These are phyloP conservation scores for Stagonosporopsis chrysanthemi DNA, from an alignment of 2,329 filamentous ascomycete species.

Conservation along the genomic window DNA sequence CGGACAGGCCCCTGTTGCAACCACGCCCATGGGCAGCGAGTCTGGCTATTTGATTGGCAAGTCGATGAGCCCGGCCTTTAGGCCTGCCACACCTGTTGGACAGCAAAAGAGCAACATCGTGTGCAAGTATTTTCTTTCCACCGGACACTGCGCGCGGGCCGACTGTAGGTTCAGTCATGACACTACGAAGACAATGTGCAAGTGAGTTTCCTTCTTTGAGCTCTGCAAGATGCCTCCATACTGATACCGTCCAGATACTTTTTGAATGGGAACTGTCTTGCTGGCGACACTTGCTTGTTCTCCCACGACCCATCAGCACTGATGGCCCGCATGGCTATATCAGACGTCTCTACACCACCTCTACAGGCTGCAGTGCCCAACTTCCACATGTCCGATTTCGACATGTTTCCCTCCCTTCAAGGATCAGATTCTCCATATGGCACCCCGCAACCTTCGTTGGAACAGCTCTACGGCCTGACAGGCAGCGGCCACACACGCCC, in stretches of 20 bases:
- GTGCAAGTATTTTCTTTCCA: constrained; percentile 96
- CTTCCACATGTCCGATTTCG: constrained; percentile 83
- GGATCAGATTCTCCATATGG: constrained; percentile 54
- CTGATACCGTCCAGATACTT: constrained; percentile 73
- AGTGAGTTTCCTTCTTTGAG: constrained; percentile 67
- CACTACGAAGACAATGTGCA: constrained; percentile 94
- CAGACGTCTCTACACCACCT: constrained; percentile 72
- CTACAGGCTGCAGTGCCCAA: constrained; percentile 67
- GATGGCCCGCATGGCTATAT: constrained; percentile 79
- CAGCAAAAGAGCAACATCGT: constrained; percentile 86
- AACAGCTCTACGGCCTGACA: constrained; percentile 51
- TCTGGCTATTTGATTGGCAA: constrained; percentile 84
- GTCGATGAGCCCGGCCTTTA: constrained; percentile 75
- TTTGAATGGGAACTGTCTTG: constrained; percentile 93
- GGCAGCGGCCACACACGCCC: constrained; percentile 56
- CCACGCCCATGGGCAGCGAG: constrained; percentile 58
- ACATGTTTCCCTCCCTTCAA: constrained; percentile 80
- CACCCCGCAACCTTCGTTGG: constrained; percentile 48
- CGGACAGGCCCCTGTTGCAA: constrained; percentile 55
- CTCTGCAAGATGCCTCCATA: constrained; percentile 21
- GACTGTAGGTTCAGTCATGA: constrained; percentile 98
- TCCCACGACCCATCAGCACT: constrained; percentile 92
- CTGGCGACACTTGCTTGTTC: constrained; percentile 93
- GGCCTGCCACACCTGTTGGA: constrained; percentile 78
- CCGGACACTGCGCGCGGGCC: constrained; percentile 91